Base-by-base conservation (phyloP, 768 basidiomycete genomes). In the Agrocybe praecox region DNA sequence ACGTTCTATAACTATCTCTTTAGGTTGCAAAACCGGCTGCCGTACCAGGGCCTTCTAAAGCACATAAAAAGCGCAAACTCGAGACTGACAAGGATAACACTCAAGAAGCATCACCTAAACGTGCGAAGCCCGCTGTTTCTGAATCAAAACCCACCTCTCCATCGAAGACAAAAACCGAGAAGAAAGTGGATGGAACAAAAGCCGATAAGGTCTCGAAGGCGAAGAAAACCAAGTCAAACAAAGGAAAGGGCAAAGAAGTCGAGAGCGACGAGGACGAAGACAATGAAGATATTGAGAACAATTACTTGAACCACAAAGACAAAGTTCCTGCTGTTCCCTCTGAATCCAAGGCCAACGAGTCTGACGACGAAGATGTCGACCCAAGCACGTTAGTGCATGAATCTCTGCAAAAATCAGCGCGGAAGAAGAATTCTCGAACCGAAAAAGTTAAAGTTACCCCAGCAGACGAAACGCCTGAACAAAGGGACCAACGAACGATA, bases 401-500 rank as follows among this genome's bases (percentile, higher is more conserved):
- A 67, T 82, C 84, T 2, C 49, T 88, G 46, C 69, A 71, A 57
- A 73, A 71, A 58, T 72, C 70, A 9, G 12, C 36, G 4, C 5
- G 12, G 36, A 54, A 62, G 34, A 77, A 69, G 19, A 62, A 45
- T 62, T 73, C 72, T 55, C 49, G 59, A 55, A 56, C 56, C 48
- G 52, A 67, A 34, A 75, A 74, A 60, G 58, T 64, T 15, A 89
- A 86, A 58, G 80, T 78, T 62, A 76, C 79, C 1, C 92, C 90
- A 0, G 59, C 72, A 22, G 86, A 84, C 52, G 96, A 98, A 72
- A 90, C 90, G 0, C 69, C 82, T 17, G 86, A 84, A 53, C 85
- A 82, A 58, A 82, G 89, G 47, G 87, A 97, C 64, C 80, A 81
- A 17, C 83, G 96, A 23, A 98, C 96, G 6, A 78, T 98, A 46